Conservation (phyloP, 2,329 filamentous ascomycete genomes). For the Verticillium tricorpus region DNA sequence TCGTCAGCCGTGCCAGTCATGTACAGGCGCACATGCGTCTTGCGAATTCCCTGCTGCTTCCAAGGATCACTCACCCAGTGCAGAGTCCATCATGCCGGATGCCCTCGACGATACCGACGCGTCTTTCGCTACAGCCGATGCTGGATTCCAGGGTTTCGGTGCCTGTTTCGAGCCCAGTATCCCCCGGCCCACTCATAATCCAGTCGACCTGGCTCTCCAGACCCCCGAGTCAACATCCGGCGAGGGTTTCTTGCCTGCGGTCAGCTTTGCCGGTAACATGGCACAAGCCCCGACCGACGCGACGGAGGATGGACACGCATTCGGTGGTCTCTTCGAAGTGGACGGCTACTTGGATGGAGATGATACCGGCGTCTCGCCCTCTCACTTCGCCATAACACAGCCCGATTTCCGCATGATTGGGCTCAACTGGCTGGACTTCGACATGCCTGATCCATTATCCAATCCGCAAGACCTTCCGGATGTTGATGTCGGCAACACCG, state of each 20-base stretch:
- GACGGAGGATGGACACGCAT: not conserved
- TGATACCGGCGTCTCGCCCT: not conserved
- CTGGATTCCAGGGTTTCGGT: not conserved
- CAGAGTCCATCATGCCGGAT: not conserved
- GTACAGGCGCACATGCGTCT: conserved; percentile 9
- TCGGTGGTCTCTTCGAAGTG: not conserved
- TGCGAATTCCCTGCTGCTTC: conserved; percentile 9
- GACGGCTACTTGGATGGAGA: not conserved
- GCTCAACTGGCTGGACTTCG: conserved; percentile 18
- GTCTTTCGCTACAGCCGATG: not conserved
- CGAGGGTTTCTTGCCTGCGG: not conserved
- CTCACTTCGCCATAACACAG: conserved; percentile 1
- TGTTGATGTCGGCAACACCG: not conserved
- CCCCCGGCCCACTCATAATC: not conserved
- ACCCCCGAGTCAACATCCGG: not conserved
- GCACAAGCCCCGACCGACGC: not conserved
- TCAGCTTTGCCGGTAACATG: not conserved
- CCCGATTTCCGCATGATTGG: conserved; percentile 12
- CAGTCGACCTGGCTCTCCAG: not conserved
- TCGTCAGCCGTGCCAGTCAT: conserved; percentile 16
- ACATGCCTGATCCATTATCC: conserved; percentile 5
- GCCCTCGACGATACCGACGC: not conserved
- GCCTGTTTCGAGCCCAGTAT: not conserved
- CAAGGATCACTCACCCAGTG: not conserved
- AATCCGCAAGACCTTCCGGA: not conserved